These are phyloP conservation scores for Geranomyces variabilis DNA, from an alignment of 192 early-diverging fungal genomes.

Conservation along the genomic window DNA sequence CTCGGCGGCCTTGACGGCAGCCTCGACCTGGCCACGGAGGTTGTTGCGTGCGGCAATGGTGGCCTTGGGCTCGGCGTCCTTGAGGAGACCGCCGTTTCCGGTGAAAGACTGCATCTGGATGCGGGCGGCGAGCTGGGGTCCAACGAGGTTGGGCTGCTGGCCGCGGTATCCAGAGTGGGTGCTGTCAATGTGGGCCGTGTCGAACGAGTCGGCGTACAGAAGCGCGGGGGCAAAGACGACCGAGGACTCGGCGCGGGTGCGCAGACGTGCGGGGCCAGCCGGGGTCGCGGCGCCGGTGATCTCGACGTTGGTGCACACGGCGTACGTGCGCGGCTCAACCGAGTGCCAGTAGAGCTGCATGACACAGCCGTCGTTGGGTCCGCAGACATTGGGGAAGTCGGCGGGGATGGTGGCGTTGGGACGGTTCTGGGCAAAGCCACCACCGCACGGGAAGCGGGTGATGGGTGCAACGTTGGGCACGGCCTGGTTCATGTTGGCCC, in stretches of 20 bases:
- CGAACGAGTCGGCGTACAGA: slow-evolving; percentile 36
- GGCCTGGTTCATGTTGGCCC: slow-evolving; percentile 23
- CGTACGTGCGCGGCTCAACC: slow-evolving; percentile 38
- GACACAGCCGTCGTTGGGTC: slow-evolving; percentile 21
- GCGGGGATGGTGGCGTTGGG: slow-evolving; percentile 36
- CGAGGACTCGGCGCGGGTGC: slow-evolving; percentile 10
- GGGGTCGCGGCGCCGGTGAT: slow-evolving; percentile 17
- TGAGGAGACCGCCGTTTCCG: slow-evolving; percentile 38
- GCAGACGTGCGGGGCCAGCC: slow-evolving; percentile 14
- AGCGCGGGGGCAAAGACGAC: slow-evolving; percentile 27
- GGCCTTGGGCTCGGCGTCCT: slow-evolving; percentile 19
- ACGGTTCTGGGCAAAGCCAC: slow-evolving; percentile 28
- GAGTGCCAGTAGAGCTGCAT: slow-evolving; percentile 42
- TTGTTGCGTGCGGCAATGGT: slow-evolving; percentile 27
- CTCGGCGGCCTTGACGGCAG: slow-evolving; percentile 37
- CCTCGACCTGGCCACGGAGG: slow-evolving; percentile 33
- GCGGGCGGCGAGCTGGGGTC: slow-evolving; percentile 18
- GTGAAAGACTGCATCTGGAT: slow-evolving; percentile 33
- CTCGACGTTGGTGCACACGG: slow-evolving; percentile 31
- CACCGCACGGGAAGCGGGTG: slow-evolving; percentile 32
- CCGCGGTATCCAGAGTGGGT: slow-evolving; percentile 40
- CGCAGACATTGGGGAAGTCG: slow-evolving; percentile 39
- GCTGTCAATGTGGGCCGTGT: slow-evolving; percentile 38
- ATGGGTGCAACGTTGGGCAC: slow-evolving; percentile 29
- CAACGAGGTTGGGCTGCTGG: slow-evolving; percentile 31